Percentiles rank a stretch among this genome's conserved stretches.
These are phyloP conservation scores for Phylloporus arenicola DNA, from an alignment of 768 basidiomycete species.

Conservation along the genomic window DNA sequence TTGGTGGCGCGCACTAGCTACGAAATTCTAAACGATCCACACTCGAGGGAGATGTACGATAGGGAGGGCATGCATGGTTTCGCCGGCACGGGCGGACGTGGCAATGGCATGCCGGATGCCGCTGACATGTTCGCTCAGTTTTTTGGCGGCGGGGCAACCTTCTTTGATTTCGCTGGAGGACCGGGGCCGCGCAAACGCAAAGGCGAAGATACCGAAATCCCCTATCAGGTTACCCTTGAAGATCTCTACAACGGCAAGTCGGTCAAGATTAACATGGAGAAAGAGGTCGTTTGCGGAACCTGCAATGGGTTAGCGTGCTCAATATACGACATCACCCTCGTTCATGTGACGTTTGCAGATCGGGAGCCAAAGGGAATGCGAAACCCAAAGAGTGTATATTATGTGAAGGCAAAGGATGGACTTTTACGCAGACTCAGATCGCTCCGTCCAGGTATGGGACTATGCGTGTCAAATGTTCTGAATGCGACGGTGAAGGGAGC, in stretches of 20 bases:
- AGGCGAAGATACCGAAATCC: slow-evolving; percentile 69
- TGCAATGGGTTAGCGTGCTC: slow-evolving; percentile 67
- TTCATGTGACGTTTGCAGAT: slow-evolving; percentile 38
- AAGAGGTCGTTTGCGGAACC: slow-evolving; percentile 66
- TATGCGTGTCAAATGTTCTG: slow-evolving; percentile 54
- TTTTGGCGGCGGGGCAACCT: slow-evolving; percentile 54
- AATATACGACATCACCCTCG: not conserved
- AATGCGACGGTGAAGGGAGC: slow-evolving; percentile 64
- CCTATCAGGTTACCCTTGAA: slow-evolving; percentile 83
- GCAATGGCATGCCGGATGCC: slow-evolving; percentile 45
- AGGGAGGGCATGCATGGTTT: slow-evolving; percentile 66
- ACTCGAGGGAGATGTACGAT: slow-evolving; percentile 70
- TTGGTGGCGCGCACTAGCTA: slow-evolving; percentile 45
- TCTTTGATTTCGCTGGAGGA: slow-evolving; percentile 64
- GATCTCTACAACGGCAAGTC: slow-evolving; percentile 90
- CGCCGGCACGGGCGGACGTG: slow-evolving; percentile 41
- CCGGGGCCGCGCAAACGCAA: slow-evolving; percentile 43
- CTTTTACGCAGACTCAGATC: slow-evolving; percentile 51
- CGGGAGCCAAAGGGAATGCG: slow-evolving; percentile 77
- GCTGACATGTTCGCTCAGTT: slow-evolving; percentile 73
- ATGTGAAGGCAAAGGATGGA: slow-evolving; percentile 85
- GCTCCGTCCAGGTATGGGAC: slow-evolving; percentile 45
- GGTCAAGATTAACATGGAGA: slow-evolving; percentile 85
- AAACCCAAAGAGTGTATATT: slow-evolving; percentile 77
- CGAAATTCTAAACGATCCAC: slow-evolving; percentile 70